Evolutionary conservation across 768 basidiomycete genomes (phyloP), one percentile per base, ranked within the genome.

Genomic region (Imleria badia): DNA sequence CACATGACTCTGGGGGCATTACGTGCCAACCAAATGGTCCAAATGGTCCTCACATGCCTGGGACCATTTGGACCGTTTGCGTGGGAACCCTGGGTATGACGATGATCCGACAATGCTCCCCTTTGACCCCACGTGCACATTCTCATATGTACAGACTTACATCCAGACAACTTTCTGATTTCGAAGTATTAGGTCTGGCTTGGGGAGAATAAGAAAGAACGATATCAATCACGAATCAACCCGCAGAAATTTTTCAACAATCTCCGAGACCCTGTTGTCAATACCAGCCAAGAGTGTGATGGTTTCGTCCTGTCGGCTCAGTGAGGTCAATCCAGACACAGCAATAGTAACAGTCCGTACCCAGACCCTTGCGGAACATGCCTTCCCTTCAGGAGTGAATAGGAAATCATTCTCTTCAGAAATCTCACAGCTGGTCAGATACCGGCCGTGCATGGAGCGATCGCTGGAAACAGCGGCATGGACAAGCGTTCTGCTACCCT

Each of bases 401-500:
- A 72, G 30, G 33, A 58, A 73, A 57, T 71, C 72, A 29, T 60
- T 54, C 33, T 73, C 73, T 41, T 74, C 70, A 6, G 41, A 20
- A 7, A 71, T 52, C 30, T 58, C 40, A 48, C 61, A 66, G 9
- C 42, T 52, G 1, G 66, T 55, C 38, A 73, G 46, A 35, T 74
- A 76, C 35, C 61, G 65, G 11, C 74, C 75, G 7, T 67, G 62
- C 62, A 62, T 60, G 11, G 61, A 60, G 40, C 49, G 56, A 36
- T 62, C 63, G 8, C 55, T 60, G 2, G 65, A 61, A 17, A 74
- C 45, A 19, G 73, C 71, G 6, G 69, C 72, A 47, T 68, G 69
- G 1, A 75, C 58, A 2, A 77, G 59, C 1, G 68, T 62, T n/a
- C 72, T 67, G 47, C 71, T 67, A 14, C 75, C 75, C 51, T 60